These are phyloP conservation scores for Oryza meyeriana DNA, from an alignment of 176 grass and related monocot species.

Conservation along the genomic window DNA sequence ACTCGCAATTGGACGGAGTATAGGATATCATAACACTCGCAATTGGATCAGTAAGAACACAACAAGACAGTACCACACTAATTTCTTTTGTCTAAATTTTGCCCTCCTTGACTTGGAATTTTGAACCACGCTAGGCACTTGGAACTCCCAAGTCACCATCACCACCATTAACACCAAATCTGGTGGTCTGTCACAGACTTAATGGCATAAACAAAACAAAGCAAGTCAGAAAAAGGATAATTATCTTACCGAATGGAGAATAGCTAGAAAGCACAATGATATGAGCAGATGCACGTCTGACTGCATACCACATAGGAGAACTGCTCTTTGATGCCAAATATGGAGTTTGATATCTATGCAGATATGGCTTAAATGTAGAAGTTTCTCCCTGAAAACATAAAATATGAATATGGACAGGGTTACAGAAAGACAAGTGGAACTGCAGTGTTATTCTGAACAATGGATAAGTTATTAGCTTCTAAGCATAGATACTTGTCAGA, in stretches of 20 bases:
- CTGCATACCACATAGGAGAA: constrained; percentile 95
- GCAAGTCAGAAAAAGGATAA: constrained; percentile 14
- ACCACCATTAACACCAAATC: background rate
- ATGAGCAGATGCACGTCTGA: constrained; percentile 91
- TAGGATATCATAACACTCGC: background rate
- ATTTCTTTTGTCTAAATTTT: background rate
- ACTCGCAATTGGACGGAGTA: background rate
- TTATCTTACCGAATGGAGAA: constrained; percentile 89
- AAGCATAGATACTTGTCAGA: background rate
- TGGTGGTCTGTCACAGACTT: background rate
- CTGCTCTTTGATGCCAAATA: constrained; percentile 82
- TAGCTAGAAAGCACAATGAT: constrained; percentile 97
- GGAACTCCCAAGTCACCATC: background rate
- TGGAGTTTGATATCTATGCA: constrained; percentile 72
- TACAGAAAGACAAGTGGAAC: constrained; percentile 16
- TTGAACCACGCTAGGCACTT: background rate
- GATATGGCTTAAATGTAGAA: constrained; percentile 72
- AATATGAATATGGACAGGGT: constrained; percentile 2
- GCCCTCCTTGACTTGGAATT: background rate
- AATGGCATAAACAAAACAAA: constrained; percentile 16
- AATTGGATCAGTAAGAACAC: background rate
- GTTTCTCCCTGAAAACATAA: constrained; percentile 65
- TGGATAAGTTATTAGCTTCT: background rate
- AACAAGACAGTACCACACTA: background rate
- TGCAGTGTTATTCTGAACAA: background rate